These are phyloP conservation scores for Chaetomium globosum DNA, from an alignment of 2,329 filamentous ascomycete species.

Conservation along the genomic window DNA sequence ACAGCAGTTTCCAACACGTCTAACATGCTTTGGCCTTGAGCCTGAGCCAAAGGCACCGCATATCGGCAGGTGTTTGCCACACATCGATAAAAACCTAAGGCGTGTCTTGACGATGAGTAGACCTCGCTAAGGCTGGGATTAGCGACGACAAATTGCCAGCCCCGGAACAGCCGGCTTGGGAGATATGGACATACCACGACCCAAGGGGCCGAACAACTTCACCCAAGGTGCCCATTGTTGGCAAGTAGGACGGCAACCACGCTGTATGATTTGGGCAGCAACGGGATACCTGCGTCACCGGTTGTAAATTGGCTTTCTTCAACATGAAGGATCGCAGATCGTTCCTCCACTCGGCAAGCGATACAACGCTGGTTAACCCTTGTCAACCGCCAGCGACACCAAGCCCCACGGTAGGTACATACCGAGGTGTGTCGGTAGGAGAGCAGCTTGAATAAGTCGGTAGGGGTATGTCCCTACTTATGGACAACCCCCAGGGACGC, in stretches of 20 bases:
- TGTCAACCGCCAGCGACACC: background rate
- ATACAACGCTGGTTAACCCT: background rate
- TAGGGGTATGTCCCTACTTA: too few relatives aligned
- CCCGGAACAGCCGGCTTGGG: background rate
- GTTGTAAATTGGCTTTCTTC: background rate
- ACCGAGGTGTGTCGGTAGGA: too few relatives aligned
- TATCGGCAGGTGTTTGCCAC: slow-evolving; percentile 53
- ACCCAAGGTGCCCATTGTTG: background rate
- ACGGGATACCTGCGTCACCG: background rate
- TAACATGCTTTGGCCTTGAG: slow-evolving; percentile 27
- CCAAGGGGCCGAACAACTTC: slow-evolving; percentile 32
- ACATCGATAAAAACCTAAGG: slow-evolving; percentile 51
- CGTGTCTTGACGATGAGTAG: slow-evolving; percentile 51
- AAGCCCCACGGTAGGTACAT: too few relatives aligned
- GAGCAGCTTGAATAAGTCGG: too few relatives aligned
- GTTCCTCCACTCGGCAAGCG: background rate
- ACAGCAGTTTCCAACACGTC: slow-evolving; percentile 46
- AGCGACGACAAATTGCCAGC: background rate
- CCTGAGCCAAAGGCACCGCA: slow-evolving; percentile 30
- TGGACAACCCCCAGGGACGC: too few relatives aligned
- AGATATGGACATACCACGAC: slow-evolving; percentile 20
- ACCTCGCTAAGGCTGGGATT: slow-evolving; percentile 44
- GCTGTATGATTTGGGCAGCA: background rate
- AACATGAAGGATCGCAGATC: too few relatives aligned
- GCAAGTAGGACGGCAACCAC: background rate